These are phyloP conservation scores for Omphalotus olearius DNA, from an alignment of 1,284 basidiomycete species.

Conservation along the genomic window DNA sequence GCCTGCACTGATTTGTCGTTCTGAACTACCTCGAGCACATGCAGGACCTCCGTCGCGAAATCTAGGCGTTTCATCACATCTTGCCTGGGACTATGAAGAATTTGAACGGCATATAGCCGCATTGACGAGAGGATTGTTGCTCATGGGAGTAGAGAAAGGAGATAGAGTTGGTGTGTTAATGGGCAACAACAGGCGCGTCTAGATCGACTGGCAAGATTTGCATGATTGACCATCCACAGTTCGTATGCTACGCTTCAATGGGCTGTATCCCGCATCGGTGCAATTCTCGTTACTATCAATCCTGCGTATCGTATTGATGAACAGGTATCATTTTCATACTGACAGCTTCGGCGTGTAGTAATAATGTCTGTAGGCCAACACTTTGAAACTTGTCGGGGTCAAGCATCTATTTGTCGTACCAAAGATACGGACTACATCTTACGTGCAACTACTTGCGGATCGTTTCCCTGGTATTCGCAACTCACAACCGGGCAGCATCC, in stretches of 20 bases:
- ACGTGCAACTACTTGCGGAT: conserved; percentile 53
- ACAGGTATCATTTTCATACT: conserved; percentile 36
- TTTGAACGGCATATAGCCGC: conserved; percentile 66
- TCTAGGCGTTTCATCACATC: conserved; percentile 41
- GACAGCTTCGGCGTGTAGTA: conserved; percentile 35
- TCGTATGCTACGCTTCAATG: conserved; percentile 80
- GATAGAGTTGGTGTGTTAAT: conserved; percentile 80
- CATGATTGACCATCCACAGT: conserved; percentile 30
- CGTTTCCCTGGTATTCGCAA: conserved; percentile 56
- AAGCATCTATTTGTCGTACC: conserved; percentile 74
- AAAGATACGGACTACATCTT: conserved; percentile 59
- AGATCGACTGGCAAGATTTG: not conserved
- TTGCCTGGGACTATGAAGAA: conserved; percentile 75
- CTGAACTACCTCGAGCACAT: conserved; percentile 55
- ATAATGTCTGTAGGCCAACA: conserved; percentile 27
- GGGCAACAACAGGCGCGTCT: conserved; percentile 73
- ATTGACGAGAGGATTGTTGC: conserved; percentile 66
- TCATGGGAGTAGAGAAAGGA: conserved; percentile 70
- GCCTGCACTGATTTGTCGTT: conserved; percentile 63
- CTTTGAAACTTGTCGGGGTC: conserved; percentile 65
- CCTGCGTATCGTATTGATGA: conserved; percentile 76
- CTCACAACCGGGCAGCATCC: conserved; percentile 52
- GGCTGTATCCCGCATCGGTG: conserved; percentile 79
- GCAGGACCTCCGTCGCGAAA: conserved; percentile 54
- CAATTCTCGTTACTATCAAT: conserved; percentile 78